Evolutionary conservation across 768 basidiomycete genomes (phyloP).

Genomic region (Suillus subluteus): DNA sequence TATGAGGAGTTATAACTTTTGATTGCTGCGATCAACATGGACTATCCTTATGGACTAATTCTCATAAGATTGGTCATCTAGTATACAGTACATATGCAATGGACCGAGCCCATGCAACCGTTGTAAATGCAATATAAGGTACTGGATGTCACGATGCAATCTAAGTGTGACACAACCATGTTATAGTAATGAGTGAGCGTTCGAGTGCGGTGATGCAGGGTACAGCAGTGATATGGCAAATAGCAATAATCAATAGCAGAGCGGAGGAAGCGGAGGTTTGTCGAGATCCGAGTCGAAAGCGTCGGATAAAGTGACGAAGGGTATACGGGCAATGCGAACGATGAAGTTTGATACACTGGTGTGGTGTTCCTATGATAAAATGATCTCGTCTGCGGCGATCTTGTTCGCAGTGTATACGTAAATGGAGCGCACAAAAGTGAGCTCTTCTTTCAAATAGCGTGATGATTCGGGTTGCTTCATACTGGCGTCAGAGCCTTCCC

Average conservation of each 20-base stretch:
- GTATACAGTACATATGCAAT: background rate
- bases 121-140: background rate
- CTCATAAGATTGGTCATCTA: background rate
- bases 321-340: slow-evolving; percentile 4
- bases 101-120: background rate
- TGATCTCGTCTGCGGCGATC: slow-evolving; percentile 30
- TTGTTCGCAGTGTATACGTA: slow-evolving; percentile 57
- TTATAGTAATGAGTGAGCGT: background rate
- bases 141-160: background rate
- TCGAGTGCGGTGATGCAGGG: slow-evolving; percentile 11
- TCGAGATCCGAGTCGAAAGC: slow-evolving; percentile 2
- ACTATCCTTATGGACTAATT: background rate
- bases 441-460: slow-evolving; percentile 39
- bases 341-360: background rate
- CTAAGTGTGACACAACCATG: background rate
- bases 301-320: background rate
- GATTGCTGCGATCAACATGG: background rate
- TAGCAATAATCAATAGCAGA: slow-evolving; percentile 10
- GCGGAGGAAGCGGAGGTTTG: slow-evolving; percentile 11
- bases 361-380: slow-evolving; percentile 14
- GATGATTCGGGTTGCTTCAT: slow-evolving; percentile 25
- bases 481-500: slow-evolving; percentile 12
- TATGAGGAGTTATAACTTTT: background rate
- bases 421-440: slow-evolving; percentile 55
- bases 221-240: slow-evolving; percentile 10